Percentiles rank a stretch among this genome's conserved stretches.
Conservation (phyloP, 805 yeast genomes). For the Groenewaldozyma tartarivorans region DNA sequence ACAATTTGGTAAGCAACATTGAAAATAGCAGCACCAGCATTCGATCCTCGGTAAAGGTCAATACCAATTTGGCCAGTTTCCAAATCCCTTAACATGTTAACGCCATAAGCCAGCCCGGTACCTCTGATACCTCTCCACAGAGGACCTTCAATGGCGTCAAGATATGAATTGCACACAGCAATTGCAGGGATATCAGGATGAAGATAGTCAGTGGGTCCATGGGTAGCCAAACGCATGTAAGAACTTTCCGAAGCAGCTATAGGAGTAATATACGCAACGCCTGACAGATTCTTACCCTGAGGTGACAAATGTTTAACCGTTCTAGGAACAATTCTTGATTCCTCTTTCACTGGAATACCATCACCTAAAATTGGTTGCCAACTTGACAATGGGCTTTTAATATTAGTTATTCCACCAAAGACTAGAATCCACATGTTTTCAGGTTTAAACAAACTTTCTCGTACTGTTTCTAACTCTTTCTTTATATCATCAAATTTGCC, state of each 20-base stretch:
- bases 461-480: conserved; percentile 42
- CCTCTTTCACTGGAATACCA: background rate
- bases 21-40: conserved; percentile 48
- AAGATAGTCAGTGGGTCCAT: conserved; percentile 45
- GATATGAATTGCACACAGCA: conserved; percentile 61
- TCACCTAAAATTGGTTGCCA: conserved; percentile 34
- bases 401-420: conserved; percentile 52
- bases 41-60: conserved; percentile 74
- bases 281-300: conserved; percentile 43
- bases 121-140: conserved; percentile 96
- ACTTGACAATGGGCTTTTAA: conserved; percentile 46
- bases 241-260: conserved; percentile 83
- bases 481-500: conserved; percentile 35
- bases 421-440: conserved; percentile 60
- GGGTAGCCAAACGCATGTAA: conserved; percentile 50
- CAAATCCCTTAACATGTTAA: conserved; percentile 44
- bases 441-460: conserved; percentile 42
- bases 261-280: conserved; percentile 52
- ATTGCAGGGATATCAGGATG: conserved; percentile 60
- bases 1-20: conserved; percentile 56
- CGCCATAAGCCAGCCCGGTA: conserved; percentile 89
- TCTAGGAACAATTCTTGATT: conserved; percentile 27
- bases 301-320: conserved; percentile 42
- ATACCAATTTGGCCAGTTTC: conserved; percentile 64
- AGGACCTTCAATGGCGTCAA: conserved; percentile 91